Conservation (phyloP, 768 basidiomycete species). For the Tricholomella constricta region DNA sequence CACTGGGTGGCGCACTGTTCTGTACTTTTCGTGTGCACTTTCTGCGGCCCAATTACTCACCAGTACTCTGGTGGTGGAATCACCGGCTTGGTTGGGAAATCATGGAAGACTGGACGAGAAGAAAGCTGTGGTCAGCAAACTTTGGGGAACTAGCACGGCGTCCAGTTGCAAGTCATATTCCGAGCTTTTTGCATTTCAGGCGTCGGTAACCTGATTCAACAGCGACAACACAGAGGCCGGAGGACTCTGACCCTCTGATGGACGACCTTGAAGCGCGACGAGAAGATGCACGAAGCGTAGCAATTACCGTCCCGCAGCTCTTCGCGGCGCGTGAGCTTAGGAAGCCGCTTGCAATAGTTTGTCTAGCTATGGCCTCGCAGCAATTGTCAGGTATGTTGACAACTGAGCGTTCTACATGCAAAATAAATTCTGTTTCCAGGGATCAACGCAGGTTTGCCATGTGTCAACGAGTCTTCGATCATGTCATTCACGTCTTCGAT, state of each 20-base stretch:
- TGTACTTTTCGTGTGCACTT: conserved; percentile 60
- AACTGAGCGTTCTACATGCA: neutral
- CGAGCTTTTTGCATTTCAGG: neutral
- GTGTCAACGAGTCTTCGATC: neutral
- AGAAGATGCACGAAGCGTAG: conserved; percentile 25
- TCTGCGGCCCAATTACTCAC: conserved; percentile 58
- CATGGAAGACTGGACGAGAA: conserved; percentile 53
- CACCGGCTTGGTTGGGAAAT: conserved; percentile 65
- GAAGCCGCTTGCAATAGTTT: conserved; percentile 64
- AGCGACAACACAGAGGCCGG: conserved; percentile 6
- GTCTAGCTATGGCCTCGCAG: conserved; percentile 74
- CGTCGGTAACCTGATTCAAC: neutral
- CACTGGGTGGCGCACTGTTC: conserved; percentile 69
- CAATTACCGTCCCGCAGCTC: conserved; percentile 55
- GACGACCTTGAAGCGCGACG: conserved; percentile 30
- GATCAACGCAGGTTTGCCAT: conserved; percentile 65
- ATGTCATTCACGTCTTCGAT: conserved; percentile 6
- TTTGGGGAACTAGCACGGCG: conserved; percentile 52
- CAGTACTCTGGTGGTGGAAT: conserved; percentile 62
- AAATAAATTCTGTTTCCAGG: conserved; percentile 40
- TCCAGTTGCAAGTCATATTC: conserved; percentile 25
- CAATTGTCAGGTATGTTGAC: conserved; percentile 68
- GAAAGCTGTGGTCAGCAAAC: conserved; percentile 42
- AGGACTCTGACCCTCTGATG: conserved; percentile 42
- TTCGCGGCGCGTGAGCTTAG: conserved; percentile 55